Base-by-base conservation (phyloP, 371 early-diverging fungal species). In the Chytridium lagenaria region DNA sequence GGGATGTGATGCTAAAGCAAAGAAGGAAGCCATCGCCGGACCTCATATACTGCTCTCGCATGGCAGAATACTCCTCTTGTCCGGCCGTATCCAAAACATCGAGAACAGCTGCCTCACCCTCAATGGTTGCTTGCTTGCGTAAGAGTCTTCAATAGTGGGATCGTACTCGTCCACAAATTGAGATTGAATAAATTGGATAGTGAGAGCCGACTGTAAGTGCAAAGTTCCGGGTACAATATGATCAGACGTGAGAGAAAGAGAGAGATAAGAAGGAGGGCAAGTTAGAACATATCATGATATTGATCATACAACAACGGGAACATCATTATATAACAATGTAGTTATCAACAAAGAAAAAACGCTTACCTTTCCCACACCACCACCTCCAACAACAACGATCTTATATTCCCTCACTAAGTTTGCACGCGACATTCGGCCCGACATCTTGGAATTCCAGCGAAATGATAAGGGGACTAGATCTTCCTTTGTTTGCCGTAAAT, bases 71-170 rank as follows among this genome's bases (percentile, higher is more conserved):
- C 80, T 95, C 95, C 76, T 95, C 95, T 78, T 95, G 94, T 28
- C 96, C 95, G 0, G 95, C 95, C n/a, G 96, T 95, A 80, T 96
- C 96, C 31, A 95, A 88, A 5, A 96, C 91, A 78, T 96, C 95
- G n/a, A 96, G 84, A 61, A 93, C 76, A 23, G 94, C 93, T 1
- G 87, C 88, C 72, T 93, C 92, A 34, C 89, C 91, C 67, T 96
- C 94, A 68, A 96, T 90, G 26, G 88, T 85, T 75, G 92, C 92
- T 76, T 94, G 91, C 76, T 95, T 94, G 71, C 94, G 89, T 96
- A 96, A 10, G 93, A 93, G 84, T 96, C 97, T 84, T 95, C 95
- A 61, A 96, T 95, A 3, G 96, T 96, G 38, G 96, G 96, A 79
- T 95, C 97, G 77, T 96, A 95, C 69, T 94, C 94, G 74, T 95